Evolutionary conservation across 2,329 filamentous ascomycete genomes (phyloP).

Genomic region (Akanthomyces uredinophilus): DNA sequence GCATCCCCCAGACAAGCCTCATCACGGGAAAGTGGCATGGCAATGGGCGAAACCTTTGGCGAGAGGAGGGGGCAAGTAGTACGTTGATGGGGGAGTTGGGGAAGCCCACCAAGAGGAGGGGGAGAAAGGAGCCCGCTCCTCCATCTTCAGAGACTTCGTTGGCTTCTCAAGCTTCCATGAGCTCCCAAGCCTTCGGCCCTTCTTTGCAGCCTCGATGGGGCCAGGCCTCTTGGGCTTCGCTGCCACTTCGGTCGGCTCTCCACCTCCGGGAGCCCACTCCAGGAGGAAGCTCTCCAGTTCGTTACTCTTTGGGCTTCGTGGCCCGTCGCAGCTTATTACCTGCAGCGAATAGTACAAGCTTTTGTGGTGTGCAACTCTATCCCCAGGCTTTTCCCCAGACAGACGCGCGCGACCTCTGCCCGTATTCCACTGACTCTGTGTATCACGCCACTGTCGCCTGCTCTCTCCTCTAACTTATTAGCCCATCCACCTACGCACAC

Average conservation of each 20-base stretch:
- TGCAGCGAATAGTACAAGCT: background rate
- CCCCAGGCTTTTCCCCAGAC: conserved; percentile 6
- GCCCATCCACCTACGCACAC: background rate
- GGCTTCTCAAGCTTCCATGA: conserved; percentile 4
- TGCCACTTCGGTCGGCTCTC: background rate
- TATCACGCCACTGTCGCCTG: background rate
- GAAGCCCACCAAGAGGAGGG: background rate
- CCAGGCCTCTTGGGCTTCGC: background rate
- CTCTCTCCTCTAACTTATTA: background rate
- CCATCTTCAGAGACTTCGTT: background rate
- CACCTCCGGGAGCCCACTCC: conserved; percentile 9
- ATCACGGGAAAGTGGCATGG: no score
- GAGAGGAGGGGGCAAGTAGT: no score
- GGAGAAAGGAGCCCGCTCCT: background rate
- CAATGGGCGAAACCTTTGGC: no score
- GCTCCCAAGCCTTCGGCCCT: conserved; percentile 7
- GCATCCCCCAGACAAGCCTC: no score
- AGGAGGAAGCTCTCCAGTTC: background rate
- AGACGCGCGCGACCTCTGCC: background rate
- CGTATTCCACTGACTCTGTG: background rate
- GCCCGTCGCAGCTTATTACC: background rate
- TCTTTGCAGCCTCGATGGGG: conserved; percentile 11
- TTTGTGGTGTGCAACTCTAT: conserved; percentile 1
- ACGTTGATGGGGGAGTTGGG: background rate
- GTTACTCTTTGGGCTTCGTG: background rate